Conservation (phyloP, 2,329 filamentous ascomycete genomes). For the Cytospora schulzeri region DNA sequence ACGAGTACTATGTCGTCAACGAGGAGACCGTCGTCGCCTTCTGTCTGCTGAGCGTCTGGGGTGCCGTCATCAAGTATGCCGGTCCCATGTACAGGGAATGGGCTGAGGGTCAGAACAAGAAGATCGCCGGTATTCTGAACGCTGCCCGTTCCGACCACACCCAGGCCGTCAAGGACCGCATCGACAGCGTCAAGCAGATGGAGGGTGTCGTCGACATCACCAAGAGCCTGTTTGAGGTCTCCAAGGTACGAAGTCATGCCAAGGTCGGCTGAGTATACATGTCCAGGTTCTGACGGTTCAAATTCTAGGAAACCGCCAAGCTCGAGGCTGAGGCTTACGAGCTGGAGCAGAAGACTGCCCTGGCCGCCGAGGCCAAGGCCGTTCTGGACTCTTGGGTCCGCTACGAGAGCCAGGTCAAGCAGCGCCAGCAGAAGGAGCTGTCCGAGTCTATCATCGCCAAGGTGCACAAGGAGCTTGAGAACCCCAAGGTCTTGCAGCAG, state of each 20-base stretch:
- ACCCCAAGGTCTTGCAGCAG: slow-evolving; percentile 94
- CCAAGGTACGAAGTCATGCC: slow-evolving; percentile 69
- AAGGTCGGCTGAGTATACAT: not conserved
- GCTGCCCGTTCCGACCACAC: slow-evolving; percentile 93
- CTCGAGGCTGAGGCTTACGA: slow-evolving; percentile 96
- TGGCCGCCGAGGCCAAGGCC: slow-evolving; percentile 89
- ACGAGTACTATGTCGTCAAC: slow-evolving; percentile 99
- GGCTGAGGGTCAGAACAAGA: slow-evolving; percentile 84
- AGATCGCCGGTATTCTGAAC: slow-evolving; percentile 95
- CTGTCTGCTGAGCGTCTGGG: slow-evolving; percentile 92
- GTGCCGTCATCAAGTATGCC: slow-evolving; percentile 87
- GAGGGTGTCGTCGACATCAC: slow-evolving; percentile 92
- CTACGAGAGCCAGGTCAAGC: slow-evolving; percentile 98
- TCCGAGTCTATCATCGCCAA: slow-evolving; percentile 92
- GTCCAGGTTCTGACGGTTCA: slow-evolving; percentile 27
- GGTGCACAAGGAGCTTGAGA: slow-evolving; percentile 98
- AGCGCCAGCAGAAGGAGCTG: slow-evolving; percentile 96
- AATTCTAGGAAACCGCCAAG: slow-evolving; percentile 82
- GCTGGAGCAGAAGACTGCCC: slow-evolving; percentile 92
- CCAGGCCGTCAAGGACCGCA: slow-evolving; percentile 90
- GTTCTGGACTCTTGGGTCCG: slow-evolving; percentile 98
- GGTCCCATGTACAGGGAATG: slow-evolving; percentile 91
- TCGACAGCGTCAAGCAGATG: slow-evolving; percentile 93
- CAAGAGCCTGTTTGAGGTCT: slow-evolving; percentile 95
- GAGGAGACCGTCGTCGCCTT: slow-evolving; percentile 96